Conservation (phyloP, 106 monocot genomes). For the Ottelia alismoides region DNA sequence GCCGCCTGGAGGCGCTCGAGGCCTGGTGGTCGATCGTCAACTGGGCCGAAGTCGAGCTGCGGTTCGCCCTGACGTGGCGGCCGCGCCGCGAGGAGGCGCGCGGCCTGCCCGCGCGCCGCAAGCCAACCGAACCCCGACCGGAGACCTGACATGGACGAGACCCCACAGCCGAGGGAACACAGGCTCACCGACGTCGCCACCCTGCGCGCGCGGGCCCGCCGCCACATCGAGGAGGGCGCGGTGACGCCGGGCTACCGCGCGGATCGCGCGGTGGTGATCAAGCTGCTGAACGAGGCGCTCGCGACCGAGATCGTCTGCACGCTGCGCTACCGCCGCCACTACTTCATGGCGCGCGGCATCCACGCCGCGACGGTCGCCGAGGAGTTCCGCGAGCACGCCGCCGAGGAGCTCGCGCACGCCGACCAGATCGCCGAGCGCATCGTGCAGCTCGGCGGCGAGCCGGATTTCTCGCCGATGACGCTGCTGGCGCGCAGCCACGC, state of each 20-base stretch:
- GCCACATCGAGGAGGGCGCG: background rate
- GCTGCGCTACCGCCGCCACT: background rate
- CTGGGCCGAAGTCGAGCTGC: no score
- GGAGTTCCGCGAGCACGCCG: background rate
- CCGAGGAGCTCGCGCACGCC: background rate
- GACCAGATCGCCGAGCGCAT: background rate
- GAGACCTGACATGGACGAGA: no score
- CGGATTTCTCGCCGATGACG: background rate
- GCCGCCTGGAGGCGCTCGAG: no score
- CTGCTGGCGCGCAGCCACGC: background rate
- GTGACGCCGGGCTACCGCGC: background rate
- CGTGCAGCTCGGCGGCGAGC: background rate
- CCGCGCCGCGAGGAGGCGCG: no score
- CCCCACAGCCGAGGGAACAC: no score
- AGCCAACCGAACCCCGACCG: no score
- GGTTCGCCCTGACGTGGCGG: no score
- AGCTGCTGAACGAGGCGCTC: background rate
- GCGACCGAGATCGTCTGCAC: background rate
- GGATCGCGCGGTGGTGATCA: background rate
- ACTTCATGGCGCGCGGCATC: background rate
- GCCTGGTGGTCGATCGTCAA: no score
- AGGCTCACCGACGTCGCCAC: background rate
- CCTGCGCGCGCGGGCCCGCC: background rate
- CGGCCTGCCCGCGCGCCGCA: no score
- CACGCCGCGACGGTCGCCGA: no score